These are phyloP conservation scores for Soucietia sequanensis DNA, from an alignment of 805 yeast genomes.

Conservation along the genomic window DNA sequence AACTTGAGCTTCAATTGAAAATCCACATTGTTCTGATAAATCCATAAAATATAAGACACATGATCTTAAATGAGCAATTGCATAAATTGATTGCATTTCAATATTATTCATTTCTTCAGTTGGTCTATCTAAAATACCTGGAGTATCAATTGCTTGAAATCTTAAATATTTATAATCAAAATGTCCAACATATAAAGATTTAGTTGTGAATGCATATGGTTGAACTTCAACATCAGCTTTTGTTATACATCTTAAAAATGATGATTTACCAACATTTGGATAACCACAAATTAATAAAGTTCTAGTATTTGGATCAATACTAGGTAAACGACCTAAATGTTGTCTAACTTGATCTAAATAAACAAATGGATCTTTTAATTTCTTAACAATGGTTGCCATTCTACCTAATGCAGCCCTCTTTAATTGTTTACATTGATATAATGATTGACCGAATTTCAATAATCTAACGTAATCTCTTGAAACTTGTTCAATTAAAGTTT, in stretches of 20 bases:
- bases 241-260: conserved; percentile 88
- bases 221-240: conserved; percentile 99
- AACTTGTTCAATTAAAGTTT: conserved; percentile 91
- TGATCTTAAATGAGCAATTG: conserved; percentile 96
- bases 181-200: conserved; percentile 96
- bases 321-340: conserved; percentile 97
- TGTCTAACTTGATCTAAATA: conserved; percentile 98
- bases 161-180: conserved; percentile 96
- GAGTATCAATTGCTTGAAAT: conserved; percentile 98
- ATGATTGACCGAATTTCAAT: conserved; percentile 94
- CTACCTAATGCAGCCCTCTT: conserved; percentile 99
- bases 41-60: conserved; percentile 98
- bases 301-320: conserved; percentile 98
- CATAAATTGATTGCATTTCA: conserved; percentile 99
- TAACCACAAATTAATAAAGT: conserved; percentile 96
- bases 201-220: conserved; percentile 99
- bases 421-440: conserved; percentile 97
- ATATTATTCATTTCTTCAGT: conserved; percentile 99
- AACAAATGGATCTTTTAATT: conserved; percentile 87
- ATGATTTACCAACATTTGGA: conserved; percentile 98
- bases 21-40: conserved; percentile 98
- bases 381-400: conserved; percentile 97
- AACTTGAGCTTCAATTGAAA: conserved; percentile 95
- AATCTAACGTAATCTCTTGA: conserved; percentile 93
- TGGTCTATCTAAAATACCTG: conserved; percentile 98